phyloP scores from a whole-genome alignment of 306 rosid species.

The Cicer bijugum region DNA sequence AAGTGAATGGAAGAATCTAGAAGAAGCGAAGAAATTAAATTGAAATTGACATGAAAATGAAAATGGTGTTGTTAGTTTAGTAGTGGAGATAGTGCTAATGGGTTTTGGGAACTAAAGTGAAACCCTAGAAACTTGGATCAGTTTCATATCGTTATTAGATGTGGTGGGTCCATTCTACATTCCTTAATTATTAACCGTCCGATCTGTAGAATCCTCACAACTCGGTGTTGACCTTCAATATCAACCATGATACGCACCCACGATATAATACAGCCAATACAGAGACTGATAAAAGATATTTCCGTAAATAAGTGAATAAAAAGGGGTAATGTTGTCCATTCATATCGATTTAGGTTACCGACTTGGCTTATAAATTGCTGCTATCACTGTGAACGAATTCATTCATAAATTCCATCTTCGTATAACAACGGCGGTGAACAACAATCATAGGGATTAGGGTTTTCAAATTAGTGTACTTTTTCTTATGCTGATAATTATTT shows the following conservation, averaged over 20 bases:
- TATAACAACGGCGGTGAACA: background rate
- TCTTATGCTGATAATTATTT: rapidly evolving
- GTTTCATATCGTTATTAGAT: constrained; percentile 32
- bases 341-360: background rate
- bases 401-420: rapidly evolving
- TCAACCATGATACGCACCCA: background rate
- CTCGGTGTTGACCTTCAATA: constrained; percentile 8
- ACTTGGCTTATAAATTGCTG: constrained; percentile 37
- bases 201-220: constrained; percentile 27
- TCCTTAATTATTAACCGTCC: constrained; percentile 26
- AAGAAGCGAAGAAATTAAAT: constrained; percentile 4
- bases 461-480: background rate
- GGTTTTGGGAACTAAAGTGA: constrained; percentile 42
- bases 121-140: constrained; percentile 56
- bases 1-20: constrained; percentile 38
- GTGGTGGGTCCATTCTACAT: constrained; percentile 25
- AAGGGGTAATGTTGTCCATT: constrained; percentile 29
- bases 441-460: background rate
- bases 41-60: background rate
- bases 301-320: constrained; percentile 12
- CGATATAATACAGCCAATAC: background rate
- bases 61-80: constrained; percentile 2
- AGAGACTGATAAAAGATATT: background rate
- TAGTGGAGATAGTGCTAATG: constrained; percentile 9
- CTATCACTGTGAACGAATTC: background rate